Evolutionary conservation across 108 stramenopile genomes (phyloP), one percentile per base, ranked within the genome.

Genomic region (Conticribra weissflogii): DNA sequence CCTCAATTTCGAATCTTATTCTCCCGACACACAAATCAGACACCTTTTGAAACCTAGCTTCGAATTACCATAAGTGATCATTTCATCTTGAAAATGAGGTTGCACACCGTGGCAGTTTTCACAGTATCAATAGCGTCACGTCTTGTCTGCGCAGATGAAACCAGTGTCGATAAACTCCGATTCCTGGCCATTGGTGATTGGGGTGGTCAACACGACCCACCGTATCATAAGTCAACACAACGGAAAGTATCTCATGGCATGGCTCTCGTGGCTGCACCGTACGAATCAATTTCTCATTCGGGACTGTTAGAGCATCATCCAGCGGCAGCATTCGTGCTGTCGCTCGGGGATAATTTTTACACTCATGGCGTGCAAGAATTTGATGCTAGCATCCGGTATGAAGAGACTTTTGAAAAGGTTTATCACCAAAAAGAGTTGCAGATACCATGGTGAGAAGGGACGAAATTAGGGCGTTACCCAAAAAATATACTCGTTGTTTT

Each of bases 311-410:
- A 61, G 12, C 44, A 53, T 28, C 34, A 31, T 45, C 61, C 71
- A 21, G 72, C 62, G 31, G 62, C 63, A 18, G 63, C 72, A 23
- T 85, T 85, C 54, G 73, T 82, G 7, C 34, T 85, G 19, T 67
- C 84, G 5, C 62, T 85, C 15, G 84, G 84, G 0, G 84, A 85
- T 54, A 85, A 85, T 31, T 85, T 85, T 70, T 85, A 85, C 52
- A 59, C n/a, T 53, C 4, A 53, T 0, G 84, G 84, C 0, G 18
- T 84, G 24, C 25, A 18, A 18, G 66, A 59, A 24, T 50, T 50
- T 17, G 44, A 55, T 44, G 49, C 36, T 50, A 41, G 52, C 0
- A 48, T 31, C 41, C 52, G 84, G 61, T 79, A 76, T 27, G 31
- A 72, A n/a, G 34, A 51, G 0, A 85, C 81, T n/a, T 82, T 81